Percentiles rank a stretch among this genome's conserved stretches.
These are phyloP conservation scores for Fusarium anthophilum DNA, from an alignment of 2,329 filamentous ascomycete genomes.

Conservation along the genomic window DNA sequence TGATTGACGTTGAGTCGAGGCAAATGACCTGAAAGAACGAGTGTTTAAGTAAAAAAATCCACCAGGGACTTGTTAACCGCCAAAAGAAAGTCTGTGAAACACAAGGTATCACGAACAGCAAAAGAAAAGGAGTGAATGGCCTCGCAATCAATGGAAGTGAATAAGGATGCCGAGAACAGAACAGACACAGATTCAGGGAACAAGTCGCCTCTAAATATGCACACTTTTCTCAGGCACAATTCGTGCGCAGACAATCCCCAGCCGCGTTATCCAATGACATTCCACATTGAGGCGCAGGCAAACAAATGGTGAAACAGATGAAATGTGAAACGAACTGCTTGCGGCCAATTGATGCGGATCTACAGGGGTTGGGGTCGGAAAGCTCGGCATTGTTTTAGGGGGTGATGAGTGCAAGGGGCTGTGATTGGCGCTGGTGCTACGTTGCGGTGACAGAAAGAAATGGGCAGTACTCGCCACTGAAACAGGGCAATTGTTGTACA, in stretches of 20 bases:
- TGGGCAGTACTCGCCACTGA: not conserved
- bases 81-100: not conserved
- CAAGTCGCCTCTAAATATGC: not conserved
- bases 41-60: conserved; percentile 7
- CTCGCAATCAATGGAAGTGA: not conserved
- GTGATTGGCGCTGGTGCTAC: not conserved
- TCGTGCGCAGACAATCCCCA: not conserved
- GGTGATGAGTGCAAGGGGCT: not conserved
- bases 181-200: not conserved
- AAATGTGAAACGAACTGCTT: conserved; percentile 7
- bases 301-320: conserved; percentile 2
- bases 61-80: conserved; percentile 12
- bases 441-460: not conserved
- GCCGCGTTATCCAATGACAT: not conserved
- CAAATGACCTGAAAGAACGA: not conserved
- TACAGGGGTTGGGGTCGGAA: not conserved
- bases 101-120: not conserved
- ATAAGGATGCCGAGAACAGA: not conserved
- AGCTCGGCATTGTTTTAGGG: conserved; percentile 9
- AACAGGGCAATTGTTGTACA: not conserved
- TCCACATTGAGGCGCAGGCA: conserved; percentile 11
- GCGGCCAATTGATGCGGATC: conserved; percentile 9
- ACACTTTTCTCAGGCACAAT: not conserved
- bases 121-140: not conserved
- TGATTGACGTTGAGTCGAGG: not conserved